Evolutionary conservation across 768 basidiomycete genomes (phyloP), one percentile per base, ranked within the genome.

Genomic region (Coprinopsis strossmayeri): DNA sequence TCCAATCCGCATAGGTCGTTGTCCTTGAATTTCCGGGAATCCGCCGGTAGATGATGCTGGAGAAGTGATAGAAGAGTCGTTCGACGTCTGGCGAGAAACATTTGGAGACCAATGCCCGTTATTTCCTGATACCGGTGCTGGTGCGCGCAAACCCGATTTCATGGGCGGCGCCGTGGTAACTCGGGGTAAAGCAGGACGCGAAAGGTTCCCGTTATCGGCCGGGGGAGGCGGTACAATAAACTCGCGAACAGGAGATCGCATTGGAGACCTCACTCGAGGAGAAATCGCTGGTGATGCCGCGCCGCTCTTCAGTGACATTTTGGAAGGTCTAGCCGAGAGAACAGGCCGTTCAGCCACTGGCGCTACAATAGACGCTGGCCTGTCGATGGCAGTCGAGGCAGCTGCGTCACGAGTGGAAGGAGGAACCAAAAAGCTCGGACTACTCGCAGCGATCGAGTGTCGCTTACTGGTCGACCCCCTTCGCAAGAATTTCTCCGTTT

Each of bases 31-130:
- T 27, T 20, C 5, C 79, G 75, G 13, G 78, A 79, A 12, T 74
- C 37, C 1, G 82, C 76, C 1, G 78, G 43, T 75, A 21, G 69
- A 57, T 0, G 83, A 81, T 13, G 70, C 67, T 10, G 78, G 77
- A n/a, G 79, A 76, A 15, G 70, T 68, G 37, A 70, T 57, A 25
- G 70, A 72, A 5, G 69, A 71, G 21, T 81, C 79, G 54, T 74
- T 77, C 34, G 80, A 81, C 13, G 66, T 54, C 40, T 72, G 67
- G 18, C 70, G 72, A 17, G 59, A 60, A 9, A 74, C 58, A 25
- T 59, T 53, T 17, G 60, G 48, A 11, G 61, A 54, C 17, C 59
- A 57, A 37, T 23, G 21, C 40, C 11, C 40, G 18, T 21, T 42
- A 18, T 46, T 23, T 51, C 39, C 34, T 41, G 30, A 51, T 5